phyloP scores from a whole-genome alignment of 2,329 filamentous ascomycete genomes.

The Bipolaris gigantea region DNA sequence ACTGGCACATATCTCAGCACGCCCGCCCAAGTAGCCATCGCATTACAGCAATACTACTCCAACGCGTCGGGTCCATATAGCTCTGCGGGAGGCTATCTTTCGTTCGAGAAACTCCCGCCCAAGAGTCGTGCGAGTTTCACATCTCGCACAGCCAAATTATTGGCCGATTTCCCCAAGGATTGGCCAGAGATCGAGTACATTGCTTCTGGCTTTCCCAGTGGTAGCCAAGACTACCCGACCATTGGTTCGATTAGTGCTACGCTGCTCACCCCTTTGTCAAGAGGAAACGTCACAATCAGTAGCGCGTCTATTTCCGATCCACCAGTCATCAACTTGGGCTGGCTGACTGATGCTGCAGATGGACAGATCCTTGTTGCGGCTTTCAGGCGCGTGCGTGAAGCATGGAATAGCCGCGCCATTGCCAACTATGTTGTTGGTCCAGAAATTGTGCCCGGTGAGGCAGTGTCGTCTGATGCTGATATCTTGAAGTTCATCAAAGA shows the following conservation, averaged over 20 bases:
- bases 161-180: conserved; percentile 6
- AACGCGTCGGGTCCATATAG: conserved; percentile 24
- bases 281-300: conserved; percentile 39
- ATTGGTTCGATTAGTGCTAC: conserved; percentile 22
- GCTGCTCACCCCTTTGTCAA: conserved; percentile 17
- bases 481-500: conserved; percentile 42
- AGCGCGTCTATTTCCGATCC: conserved; percentile 29
- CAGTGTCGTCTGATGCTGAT: conserved; percentile 26
- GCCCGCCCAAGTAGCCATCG: conserved; percentile 13
- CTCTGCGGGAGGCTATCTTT: conserved; percentile 25
- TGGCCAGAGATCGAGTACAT: conserved; percentile 9
- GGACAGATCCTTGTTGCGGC: conserved; percentile 35
- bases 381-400: conserved; percentile 36
- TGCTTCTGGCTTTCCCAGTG: conserved; percentile 21
- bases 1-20: conserved; percentile 25
- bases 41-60: conserved; percentile 16
- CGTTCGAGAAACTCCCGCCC: conserved; percentile 25
- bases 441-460: conserved; percentile 33
- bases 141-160: conserved; percentile 10
- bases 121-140: conserved; percentile 12
- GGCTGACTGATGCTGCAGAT: conserved; percentile 38
- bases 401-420: conserved; percentile 26
- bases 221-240: conserved; percentile 11
- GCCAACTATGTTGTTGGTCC: conserved; percentile 23
- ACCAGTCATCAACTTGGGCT: conserved; percentile 41